phyloP scores from a whole-genome alignment of 768 basidiomycete genomes.

The Lactarius hatsudake region DNA sequence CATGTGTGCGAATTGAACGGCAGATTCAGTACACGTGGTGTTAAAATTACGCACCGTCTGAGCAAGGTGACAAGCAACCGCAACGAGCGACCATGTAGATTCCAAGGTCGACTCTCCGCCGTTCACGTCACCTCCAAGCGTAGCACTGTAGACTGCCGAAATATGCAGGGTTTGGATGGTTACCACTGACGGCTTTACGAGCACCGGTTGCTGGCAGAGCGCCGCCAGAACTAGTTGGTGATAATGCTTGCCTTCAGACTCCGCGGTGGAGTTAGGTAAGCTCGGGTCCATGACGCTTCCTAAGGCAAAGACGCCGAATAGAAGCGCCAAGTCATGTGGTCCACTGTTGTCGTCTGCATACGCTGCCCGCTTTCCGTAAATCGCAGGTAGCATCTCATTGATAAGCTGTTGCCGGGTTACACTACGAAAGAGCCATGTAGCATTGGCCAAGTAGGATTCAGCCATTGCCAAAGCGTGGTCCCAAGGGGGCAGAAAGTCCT shows the following conservation, averaged over 20 bases:
- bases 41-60: constrained; percentile 50
- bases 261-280: constrained; percentile 35
- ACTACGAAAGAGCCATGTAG: constrained; percentile 59
- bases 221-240: constrained; percentile 65
- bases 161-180: constrained; percentile 73
- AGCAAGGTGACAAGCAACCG: constrained; percentile 61
- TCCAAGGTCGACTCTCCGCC: constrained; percentile 67
- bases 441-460: constrained; percentile 66
- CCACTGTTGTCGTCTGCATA: constrained; percentile 30
- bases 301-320: constrained; percentile 35
- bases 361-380: constrained; percentile 46
- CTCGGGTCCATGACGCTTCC: constrained; percentile 35
- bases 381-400: constrained; percentile 59
- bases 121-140: constrained; percentile 59
- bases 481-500: constrained; percentile 41
- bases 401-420: constrained; percentile 67
- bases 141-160: constrained; percentile 65
- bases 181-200: constrained; percentile 67
- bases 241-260: constrained; percentile 57
- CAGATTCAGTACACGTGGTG: neutral
- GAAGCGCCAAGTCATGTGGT: constrained; percentile 35
- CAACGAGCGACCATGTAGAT: constrained; percentile 65
- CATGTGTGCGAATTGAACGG: neutral
- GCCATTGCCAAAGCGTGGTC: constrained; percentile 58
- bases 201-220: constrained; percentile 59